These are phyloP conservation scores for Gaeumannomyces tritici DNA, from an alignment of 2,329 filamentous ascomycete genomes.

Conservation along the genomic window DNA sequence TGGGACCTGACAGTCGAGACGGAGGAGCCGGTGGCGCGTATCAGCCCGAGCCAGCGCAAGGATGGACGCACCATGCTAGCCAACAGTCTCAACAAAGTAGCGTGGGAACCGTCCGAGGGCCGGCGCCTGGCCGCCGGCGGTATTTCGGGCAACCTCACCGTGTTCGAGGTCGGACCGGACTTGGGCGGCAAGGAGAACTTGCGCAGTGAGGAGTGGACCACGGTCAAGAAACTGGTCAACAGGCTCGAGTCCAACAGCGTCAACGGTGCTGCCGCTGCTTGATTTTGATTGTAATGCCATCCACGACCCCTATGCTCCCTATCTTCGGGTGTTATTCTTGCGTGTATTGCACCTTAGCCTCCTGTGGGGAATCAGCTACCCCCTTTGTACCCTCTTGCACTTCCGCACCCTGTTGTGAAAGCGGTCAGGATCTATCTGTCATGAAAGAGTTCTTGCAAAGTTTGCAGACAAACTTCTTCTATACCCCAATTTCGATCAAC, in stretches of 20 bases:
- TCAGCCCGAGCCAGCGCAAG: slow-evolving; percentile 59
- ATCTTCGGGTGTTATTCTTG: not conserved
- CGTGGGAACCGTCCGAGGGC: slow-evolving; percentile 88
- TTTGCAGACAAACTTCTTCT: not conserved
- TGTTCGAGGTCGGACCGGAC: slow-evolving; percentile 83
- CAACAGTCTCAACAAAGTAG: slow-evolving; percentile 85
- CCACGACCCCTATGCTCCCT: not conserved
- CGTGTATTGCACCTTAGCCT: not conserved
- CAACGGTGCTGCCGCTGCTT: not conserved
- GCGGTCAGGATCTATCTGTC: not conserved
- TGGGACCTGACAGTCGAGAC: slow-evolving; percentile 93
- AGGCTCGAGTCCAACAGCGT: slow-evolving; percentile 50
- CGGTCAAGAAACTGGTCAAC: slow-evolving; percentile 80
- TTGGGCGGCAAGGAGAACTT: slow-evolving; percentile 77
- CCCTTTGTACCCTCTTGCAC: not conserved
- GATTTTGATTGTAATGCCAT: not conserved
- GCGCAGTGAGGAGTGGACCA: slow-evolving; percentile 84
- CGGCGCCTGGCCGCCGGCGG: slow-evolving; percentile 82
- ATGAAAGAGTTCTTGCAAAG: not conserved
- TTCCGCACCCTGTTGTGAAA: not conserved
- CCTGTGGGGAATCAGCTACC: not conserved
- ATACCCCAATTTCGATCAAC: not conserved
- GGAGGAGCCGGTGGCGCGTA: slow-evolving; percentile 80
- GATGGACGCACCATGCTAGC: slow-evolving; percentile 61
- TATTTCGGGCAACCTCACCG: slow-evolving; percentile 78